phyloP scores from a whole-genome alignment of 495 filamentous ascomycete species.

The Hypoxylon fragiforme region DNA sequence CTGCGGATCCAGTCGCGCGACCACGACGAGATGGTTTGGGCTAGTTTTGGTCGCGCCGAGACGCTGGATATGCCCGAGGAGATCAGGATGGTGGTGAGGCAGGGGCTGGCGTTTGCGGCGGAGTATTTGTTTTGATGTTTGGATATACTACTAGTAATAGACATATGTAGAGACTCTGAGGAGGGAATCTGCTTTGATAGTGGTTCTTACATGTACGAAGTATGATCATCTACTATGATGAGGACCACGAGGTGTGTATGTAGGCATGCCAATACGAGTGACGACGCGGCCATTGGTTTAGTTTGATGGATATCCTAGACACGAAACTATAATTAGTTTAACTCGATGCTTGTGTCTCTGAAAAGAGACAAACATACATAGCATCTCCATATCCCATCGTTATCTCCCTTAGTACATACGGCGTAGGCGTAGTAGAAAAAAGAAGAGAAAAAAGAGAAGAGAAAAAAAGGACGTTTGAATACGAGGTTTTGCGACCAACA shows the following conservation, averaged over 20 bases:
- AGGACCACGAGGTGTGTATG: too few relatives aligned
- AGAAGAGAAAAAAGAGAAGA: too few relatives aligned
- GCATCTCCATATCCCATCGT: too few relatives aligned
- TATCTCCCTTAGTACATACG: too few relatives aligned
- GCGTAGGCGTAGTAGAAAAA: too few relatives aligned
- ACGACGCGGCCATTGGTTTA: too few relatives aligned
- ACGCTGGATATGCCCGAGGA: conserved; percentile 33
- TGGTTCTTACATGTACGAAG: conserved; percentile 1
- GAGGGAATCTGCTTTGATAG: background rate
- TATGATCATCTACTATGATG: too few relatives aligned
- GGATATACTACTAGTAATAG: background rate
- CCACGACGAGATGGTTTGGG: conserved; percentile 37
- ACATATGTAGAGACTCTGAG: too few relatives aligned
- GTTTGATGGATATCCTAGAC: background rate
- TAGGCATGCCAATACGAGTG: too few relatives aligned
- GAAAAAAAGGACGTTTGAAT: too few relatives aligned
- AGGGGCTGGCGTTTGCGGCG: conserved; percentile 35
- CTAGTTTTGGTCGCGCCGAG: conserved; percentile 25
- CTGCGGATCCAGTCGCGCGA: conserved; percentile 12
- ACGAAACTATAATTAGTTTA: background rate
- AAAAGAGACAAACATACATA: background rate
- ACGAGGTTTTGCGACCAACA: too few relatives aligned
- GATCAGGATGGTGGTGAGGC: conserved; percentile 28
- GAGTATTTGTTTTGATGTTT: conserved; percentile 19
- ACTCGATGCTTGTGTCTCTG: conserved; percentile 1